Percentiles rank a stretch among this genome's conserved stretches.
These are phyloP conservation scores for Garcia nutans DNA, from an alignment of 345 rosid genomes.

Conservation along the genomic window DNA sequence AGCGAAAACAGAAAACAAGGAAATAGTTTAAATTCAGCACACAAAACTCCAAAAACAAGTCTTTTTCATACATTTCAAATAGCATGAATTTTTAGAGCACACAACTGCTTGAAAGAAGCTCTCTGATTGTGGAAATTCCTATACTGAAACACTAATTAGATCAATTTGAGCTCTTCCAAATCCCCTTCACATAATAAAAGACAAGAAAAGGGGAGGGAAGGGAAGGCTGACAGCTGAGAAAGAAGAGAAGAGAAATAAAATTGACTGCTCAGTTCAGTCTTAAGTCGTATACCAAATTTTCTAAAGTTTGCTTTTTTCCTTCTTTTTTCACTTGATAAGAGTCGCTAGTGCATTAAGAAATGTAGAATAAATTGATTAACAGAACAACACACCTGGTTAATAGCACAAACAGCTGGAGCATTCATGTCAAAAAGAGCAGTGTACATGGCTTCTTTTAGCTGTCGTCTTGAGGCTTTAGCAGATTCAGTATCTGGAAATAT, in stretches of 20 bases:
- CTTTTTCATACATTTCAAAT: conserved; percentile 3
- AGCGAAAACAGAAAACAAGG: not conserved
- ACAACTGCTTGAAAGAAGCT: not conserved
- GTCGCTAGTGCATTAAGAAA: conserved; percentile 7
- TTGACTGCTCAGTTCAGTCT: not conserved
- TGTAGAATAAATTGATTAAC: conserved; percentile 7
- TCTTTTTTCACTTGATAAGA: conserved; percentile 1
- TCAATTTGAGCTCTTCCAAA: not conserved
- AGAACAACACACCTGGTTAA: conserved; percentile 58
- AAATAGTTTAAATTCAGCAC: not conserved
- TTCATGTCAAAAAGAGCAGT: conserved; percentile 80
- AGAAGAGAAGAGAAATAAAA: not conserved
- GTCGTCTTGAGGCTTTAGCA: conserved; percentile 89
- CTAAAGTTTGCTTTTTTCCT: not conserved
- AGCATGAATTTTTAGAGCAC: not conserved
- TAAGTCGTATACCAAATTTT: not conserved
- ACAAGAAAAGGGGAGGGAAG: not conserved
- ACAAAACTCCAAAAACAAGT: not conserved
- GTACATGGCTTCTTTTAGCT: conserved; percentile 74
- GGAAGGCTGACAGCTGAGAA: too few species aligned
- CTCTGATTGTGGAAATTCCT: not conserved
- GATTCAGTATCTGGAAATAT: conserved; percentile 69
- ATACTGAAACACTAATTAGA: not conserved
- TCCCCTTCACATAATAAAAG: not conserved
- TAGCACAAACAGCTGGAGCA: conserved; percentile 87